Conservation (phyloP, 176 grass and related monocot species). For the Pontederia crassipes region DNA sequence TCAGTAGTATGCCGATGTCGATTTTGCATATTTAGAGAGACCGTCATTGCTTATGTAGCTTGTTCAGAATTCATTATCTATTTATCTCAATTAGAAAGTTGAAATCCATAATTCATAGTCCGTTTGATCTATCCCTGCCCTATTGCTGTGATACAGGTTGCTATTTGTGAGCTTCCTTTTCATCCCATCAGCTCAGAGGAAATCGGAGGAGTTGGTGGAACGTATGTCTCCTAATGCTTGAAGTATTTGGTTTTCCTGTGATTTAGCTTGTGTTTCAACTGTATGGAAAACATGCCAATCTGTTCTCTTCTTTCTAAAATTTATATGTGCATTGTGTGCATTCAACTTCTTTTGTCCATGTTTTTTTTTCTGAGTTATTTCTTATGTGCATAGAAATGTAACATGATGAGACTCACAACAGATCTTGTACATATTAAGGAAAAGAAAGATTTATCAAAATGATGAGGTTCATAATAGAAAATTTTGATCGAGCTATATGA, state of each 20-base stretch:
- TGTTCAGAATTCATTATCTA: too few relatives aligned
- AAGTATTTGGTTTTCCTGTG: background rate
- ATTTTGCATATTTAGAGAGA: too few relatives aligned
- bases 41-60: too few relatives aligned
- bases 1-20: too few relatives aligned
- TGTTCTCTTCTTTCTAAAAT: background rate
- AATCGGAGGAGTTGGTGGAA: conserved; percentile 73
- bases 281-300: background rate
- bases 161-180: conserved; percentile 94
- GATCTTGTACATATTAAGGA: too few relatives aligned
- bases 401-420: too few relatives aligned
- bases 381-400: too few relatives aligned
- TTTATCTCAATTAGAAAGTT: too few relatives aligned
- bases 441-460: too few relatives aligned
- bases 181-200: conserved; percentile 85
- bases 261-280: conserved; percentile 7
- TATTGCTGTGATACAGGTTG: conserved; percentile 36
- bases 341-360: background rate
- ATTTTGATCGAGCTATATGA: too few relatives aligned
- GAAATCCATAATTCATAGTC: background rate
- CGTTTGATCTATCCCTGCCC: background rate
- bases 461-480: too few relatives aligned
- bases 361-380: background rate
- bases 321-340: background rate
- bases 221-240: conserved; percentile 34